Evolutionary conservation across 768 basidiomycete species (phyloP).

Genomic region (Mycena rebaudengoi): DNA sequence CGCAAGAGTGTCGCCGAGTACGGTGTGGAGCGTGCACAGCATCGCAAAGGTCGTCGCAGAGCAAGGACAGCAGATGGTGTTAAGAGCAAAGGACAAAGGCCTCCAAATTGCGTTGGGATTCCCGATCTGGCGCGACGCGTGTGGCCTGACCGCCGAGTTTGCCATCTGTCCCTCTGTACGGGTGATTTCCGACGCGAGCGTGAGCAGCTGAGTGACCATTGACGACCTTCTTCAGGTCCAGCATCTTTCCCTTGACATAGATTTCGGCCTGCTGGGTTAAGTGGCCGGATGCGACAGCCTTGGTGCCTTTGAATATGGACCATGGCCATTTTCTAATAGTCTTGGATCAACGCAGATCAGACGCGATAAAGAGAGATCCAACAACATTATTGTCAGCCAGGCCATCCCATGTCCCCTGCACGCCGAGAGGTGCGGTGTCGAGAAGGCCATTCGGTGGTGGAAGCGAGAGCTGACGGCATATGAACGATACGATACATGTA

Average conservation of each 20-base stretch:
- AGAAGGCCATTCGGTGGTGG: too few relatives aligned
- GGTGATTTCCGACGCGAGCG: constrained; percentile 85
- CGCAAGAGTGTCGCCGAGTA: constrained; percentile 73
- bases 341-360: constrained; percentile 67
- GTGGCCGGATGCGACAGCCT: constrained; percentile 78
- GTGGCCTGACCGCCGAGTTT: constrained; percentile 91
- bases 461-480: too few relatives aligned
- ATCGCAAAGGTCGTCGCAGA: constrained; percentile 75
- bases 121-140: too few relatives aligned
- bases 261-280: constrained; percentile 77
- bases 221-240: constrained; percentile 85
- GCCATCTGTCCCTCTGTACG: constrained; percentile 92
- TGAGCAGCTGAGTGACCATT: constrained; percentile 85
- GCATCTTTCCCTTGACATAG: constrained; percentile 84
- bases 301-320: constrained; percentile 81
- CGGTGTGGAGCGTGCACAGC: constrained; percentile 68
- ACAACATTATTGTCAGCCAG: constrained; percentile 68
- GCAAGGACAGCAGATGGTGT: too few relatives aligned
- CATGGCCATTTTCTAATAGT: constrained; percentile 73
- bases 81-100: too few relatives aligned
- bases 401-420: constrained; percentile 75
- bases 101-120: too few relatives aligned
- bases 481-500: too few relatives aligned
- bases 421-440: too few relatives aligned
- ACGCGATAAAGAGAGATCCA: constrained; percentile 62